phyloP scores from a whole-genome alignment of 805 yeast species.

The Candida verbasci region DNA sequence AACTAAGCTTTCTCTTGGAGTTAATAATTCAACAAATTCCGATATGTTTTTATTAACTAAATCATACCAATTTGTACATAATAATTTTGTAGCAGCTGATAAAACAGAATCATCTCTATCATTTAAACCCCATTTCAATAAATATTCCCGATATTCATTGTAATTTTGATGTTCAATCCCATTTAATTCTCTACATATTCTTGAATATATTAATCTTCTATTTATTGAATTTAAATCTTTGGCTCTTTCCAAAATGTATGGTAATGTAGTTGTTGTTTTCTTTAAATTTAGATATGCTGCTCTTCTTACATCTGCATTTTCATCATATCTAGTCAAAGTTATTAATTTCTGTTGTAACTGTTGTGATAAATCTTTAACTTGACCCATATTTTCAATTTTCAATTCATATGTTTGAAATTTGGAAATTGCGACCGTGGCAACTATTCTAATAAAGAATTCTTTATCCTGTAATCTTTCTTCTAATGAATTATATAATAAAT shows the following conservation, averaged over 20 bases:
- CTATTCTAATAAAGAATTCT: slow-evolving; percentile 76
- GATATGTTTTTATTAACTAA: slow-evolving; percentile 64
- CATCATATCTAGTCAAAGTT: slow-evolving; percentile 67
- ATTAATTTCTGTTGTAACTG: slow-evolving; percentile 18
- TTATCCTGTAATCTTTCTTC: slow-evolving; percentile 65
- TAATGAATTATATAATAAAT: slow-evolving; percentile 56
- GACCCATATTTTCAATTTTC: slow-evolving; percentile 39
- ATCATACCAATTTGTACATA: slow-evolving; percentile 69
- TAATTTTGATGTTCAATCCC: slow-evolving; percentile 51
- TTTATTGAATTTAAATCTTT: slow-evolving; percentile 71
- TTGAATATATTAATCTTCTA: slow-evolving; percentile 67
- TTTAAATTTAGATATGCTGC: slow-evolving; percentile 73
- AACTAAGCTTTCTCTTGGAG: slow-evolving; percentile 61
- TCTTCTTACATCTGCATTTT: slow-evolving; percentile 83
- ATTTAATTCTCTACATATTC: slow-evolving; percentile 63
- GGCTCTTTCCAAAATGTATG: slow-evolving; percentile 70
- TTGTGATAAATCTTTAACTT: slow-evolving; percentile 7
- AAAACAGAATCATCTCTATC: slow-evolving; percentile 79
- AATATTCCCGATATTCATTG: slow-evolving; percentile 50
- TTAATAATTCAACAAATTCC: slow-evolving; percentile 66
- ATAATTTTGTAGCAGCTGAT: slow-evolving; percentile 66
- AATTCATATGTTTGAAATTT: slow-evolving; percentile 57
- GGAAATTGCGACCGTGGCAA: slow-evolving; percentile 76
- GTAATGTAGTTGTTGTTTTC: slow-evolving; percentile 49
- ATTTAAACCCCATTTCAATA: slow-evolving; percentile 79